Base-by-base conservation (phyloP, 2,329 filamentous ascomycete genomes). In the Colletotrichum karsti region DNA sequence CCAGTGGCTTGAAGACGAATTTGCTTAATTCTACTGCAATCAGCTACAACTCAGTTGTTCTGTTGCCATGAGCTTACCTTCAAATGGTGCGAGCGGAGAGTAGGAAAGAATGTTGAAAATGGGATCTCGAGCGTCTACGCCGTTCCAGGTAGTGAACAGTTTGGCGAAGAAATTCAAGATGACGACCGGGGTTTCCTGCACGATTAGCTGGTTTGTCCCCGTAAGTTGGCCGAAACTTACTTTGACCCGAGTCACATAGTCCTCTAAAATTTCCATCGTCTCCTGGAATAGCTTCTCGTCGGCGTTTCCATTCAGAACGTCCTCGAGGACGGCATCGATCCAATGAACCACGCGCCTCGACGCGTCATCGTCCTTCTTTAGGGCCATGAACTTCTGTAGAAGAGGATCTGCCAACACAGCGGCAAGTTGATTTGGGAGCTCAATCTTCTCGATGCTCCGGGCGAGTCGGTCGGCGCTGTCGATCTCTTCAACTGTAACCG, bases 381-480 rank as follows among this genome's bases (percentile, higher is more conserved):
- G 80, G n/a, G 92, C 80, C 35, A 93, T 81, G 24, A 95, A 83
- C 75, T 95, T 96, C 76, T 95, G 93, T 1, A 95, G 85, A 30
- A 97, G 82, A 3, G 91, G 91, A 74, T 97, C 92, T 2, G 87
- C 88, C 13, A 97, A 82, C 4, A 93, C 89, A 5, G 94, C 92
- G 42, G 94, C 89, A 2, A 97, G 84, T 78, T 97, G 94, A 70
- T 92, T 94, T 0, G 94, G 94, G 42, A 94, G 81, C 77, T 96
- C 92, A 26, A 97, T 90, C 71, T 87, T 92, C 72, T 97, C 93
- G 8, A 97, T 79, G 63, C 88, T 92, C 48, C 88, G 86, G 6
- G 94, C 90, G 67, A 97, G 91, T 55, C 88, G 85, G 24, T 89
- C 83, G 12, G 90, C 90, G 69, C 85, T 90, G 72, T 94, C 91